Base-by-base conservation (phyloP, 192 early-diverging fungal species). In the Podila verticillata region DNA sequence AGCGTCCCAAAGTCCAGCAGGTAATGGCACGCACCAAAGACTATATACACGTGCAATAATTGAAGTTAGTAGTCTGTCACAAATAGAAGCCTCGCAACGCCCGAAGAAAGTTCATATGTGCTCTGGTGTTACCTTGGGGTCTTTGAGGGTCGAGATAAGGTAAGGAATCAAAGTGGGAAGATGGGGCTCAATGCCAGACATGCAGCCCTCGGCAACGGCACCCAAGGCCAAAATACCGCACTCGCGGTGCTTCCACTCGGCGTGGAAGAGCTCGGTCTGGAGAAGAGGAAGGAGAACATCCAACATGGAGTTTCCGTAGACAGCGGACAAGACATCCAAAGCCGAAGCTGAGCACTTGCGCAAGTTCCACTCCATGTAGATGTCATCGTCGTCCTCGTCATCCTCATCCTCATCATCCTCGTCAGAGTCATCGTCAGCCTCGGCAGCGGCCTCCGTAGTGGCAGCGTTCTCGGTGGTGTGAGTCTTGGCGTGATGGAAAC, bases 261-360 rank as follows among this genome's bases (percentile, higher is more conserved):
- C 75, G 75, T 89, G 91, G 74, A 89, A 91, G 34, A 99, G 89
- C 82, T 94, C 90, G 48, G 90, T 87, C 73, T 96, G 92, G 48
- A 99, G 87, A 44, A 90, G 84, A 20, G 98, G 97, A 77, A 99
- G 87, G 61, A 99, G 85, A 68, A 92, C 88, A 61, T 91, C 85
- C 48, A 99, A 86, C 66, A 98, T 87, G 24, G 91, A 94, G 73
- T 93, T 92, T 61, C 90, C 92, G 81, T 94, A 97, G 2, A 96
- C 91, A 32, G 93, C 95, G 20, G 97, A 93, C 63, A 99, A 75
- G 8, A 98, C 93, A 74, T 99, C 98, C 49, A 99, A 82, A 56
- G 97, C 95, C 9, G 97, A 96, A 2, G 98, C 97, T 10, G 94
- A 92, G 88, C 98, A 99, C 85, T 99, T 99, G 79, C 98, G 92